A percentile compares a stretch with the other conserved stretches of the same genome.
phyloP scores from a whole-genome alignment of 768 basidiomycete genomes.

The Boletus tomentosulus region DNA sequence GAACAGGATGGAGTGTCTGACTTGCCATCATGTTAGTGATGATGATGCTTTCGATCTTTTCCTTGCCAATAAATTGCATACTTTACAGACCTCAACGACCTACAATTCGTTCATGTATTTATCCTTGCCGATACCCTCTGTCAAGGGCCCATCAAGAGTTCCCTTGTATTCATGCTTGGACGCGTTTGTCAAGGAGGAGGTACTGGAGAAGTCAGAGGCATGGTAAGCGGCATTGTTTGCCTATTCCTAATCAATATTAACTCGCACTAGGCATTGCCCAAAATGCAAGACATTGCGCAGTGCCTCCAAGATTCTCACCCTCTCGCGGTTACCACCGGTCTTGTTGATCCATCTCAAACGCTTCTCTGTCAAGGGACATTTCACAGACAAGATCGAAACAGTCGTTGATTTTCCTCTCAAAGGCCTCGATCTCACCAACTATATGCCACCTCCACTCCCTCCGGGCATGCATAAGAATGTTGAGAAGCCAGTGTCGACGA shows the following conservation, averaged over 20 bases:
- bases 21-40: slow-evolving; percentile 72
- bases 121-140: slow-evolving; percentile 79
- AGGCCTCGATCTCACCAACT: slow-evolving; percentile 62
- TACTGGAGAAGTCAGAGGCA: slow-evolving; percentile 88
- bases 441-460: slow-evolving; percentile 78
- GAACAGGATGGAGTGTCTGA: slow-evolving; percentile 84
- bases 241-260: neutral
- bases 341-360: slow-evolving; percentile 90
- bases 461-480: slow-evolving; percentile 55
- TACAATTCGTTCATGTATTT: slow-evolving; percentile 97
- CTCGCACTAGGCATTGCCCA: slow-evolving; percentile 79
- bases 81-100: slow-evolving; percentile 84
- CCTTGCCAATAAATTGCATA: slow-evolving; percentile 8
- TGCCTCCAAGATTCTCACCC: slow-evolving; percentile 81
- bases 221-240: slow-evolving; percentile 53
- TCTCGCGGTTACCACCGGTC: slow-evolving; percentile 91
- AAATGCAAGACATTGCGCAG: slow-evolving; percentile 85
- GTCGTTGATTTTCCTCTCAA: slow-evolving; percentile 85
- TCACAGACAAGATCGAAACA: slow-evolving; percentile 96
- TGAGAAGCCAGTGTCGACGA: slow-evolving; percentile 32
- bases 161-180: slow-evolving; percentile 80
- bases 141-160: slow-evolving; percentile 53
- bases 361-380: slow-evolving; percentile 85
- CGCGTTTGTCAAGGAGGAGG: slow-evolving; percentile 85
- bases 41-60: neutral